phyloP scores from a whole-genome alignment of 257 asterid genomes.

The Nicotiana noctiflora region DNA sequence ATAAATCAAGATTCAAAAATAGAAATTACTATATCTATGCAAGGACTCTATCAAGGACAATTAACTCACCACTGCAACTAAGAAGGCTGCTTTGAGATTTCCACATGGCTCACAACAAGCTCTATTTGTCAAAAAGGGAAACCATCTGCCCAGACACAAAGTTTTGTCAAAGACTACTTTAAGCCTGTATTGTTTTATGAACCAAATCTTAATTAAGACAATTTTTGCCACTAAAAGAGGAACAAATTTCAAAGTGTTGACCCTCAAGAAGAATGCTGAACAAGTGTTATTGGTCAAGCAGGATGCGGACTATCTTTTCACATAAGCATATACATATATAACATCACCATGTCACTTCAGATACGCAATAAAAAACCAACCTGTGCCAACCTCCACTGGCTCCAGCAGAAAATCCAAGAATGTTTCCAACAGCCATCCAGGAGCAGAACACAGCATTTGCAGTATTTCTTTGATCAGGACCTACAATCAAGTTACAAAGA shows the following conservation, averaged over 20 bases:
- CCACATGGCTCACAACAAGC: conserved; percentile 99
- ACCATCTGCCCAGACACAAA: conserved; percentile 63
- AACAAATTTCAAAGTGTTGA: neutral
- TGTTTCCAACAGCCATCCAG: conserved; percentile 99
- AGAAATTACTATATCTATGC: neutral
- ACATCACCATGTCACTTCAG: conserved; percentile 9
- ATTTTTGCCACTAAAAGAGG: neutral
- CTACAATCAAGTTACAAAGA: conserved; percentile 31
- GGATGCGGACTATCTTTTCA: neutral
- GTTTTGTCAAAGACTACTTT: neutral
- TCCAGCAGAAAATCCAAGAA: conserved; percentile 97
- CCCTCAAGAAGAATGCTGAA: neutral
- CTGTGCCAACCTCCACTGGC: conserved; percentile 98
- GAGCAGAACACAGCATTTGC: conserved; percentile 95
- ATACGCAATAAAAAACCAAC: conserved; percentile 30
- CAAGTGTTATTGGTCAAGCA: neutral
- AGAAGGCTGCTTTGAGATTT: conserved; percentile 97
- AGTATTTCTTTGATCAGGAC: conserved; percentile 93
- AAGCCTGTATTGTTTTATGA: neutral
- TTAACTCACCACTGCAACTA: conserved; percentile 95
- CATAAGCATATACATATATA: neutral
- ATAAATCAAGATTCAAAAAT: neutral
- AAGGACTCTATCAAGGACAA: conserved; percentile 11
- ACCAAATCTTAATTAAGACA: neutral
- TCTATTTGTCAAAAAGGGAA: conserved; percentile 83